phyloP scores from a whole-genome alignment of 2,329 filamentous ascomycete species.

The Xylaria sp. region DNA sequence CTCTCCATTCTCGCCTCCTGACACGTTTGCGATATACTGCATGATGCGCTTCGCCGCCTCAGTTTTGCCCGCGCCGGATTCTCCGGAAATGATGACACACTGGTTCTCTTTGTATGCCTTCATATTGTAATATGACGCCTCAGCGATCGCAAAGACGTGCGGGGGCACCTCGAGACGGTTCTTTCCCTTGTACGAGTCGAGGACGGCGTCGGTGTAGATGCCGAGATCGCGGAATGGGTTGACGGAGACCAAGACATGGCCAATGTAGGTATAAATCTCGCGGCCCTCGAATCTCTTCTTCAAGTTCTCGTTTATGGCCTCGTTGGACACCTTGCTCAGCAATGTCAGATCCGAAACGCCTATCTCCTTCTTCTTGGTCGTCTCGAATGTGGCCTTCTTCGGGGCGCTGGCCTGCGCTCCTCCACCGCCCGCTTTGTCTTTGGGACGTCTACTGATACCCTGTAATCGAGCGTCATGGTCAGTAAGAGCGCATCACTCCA shows the following conservation, averaged over 20 bases:
- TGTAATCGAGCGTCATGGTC: slow-evolving; percentile 41
- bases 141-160: slow-evolving; percentile 97
- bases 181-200: slow-evolving; percentile 95
- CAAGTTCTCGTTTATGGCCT: slow-evolving; percentile 98
- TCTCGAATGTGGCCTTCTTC: slow-evolving; percentile 96
- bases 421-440: slow-evolving; percentile 58
- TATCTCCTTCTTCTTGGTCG: slow-evolving; percentile 98
- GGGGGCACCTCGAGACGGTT: slow-evolving; percentile 95
- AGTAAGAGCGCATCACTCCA: slow-evolving; percentile 28
- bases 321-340: slow-evolving; percentile 98
- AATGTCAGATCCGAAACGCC: slow-evolving; percentile 97
- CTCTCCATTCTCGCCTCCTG: slow-evolving; percentile 82
- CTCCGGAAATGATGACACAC: slow-evolving; percentile 98
- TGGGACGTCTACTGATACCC: slow-evolving; percentile 62
- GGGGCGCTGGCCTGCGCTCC: slow-evolving; percentile 54
- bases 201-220: slow-evolving; percentile 94
- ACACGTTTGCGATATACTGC: slow-evolving; percentile 99
- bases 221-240: slow-evolving; percentile 98
- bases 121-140: slow-evolving; percentile 99
- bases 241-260: slow-evolving; percentile 98
- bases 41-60: slow-evolving; percentile 98
- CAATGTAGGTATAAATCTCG: slow-evolving; percentile 99
- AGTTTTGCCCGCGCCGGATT: slow-evolving; percentile 97
- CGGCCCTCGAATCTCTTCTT: slow-evolving; percentile 97
- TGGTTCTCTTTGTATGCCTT: slow-evolving; percentile 99